Evolutionary conservation across 495 filamentous ascomycete genomes (phyloP), one percentile per base, ranked within the genome.

Genomic region (Collariella sp.): DNA sequence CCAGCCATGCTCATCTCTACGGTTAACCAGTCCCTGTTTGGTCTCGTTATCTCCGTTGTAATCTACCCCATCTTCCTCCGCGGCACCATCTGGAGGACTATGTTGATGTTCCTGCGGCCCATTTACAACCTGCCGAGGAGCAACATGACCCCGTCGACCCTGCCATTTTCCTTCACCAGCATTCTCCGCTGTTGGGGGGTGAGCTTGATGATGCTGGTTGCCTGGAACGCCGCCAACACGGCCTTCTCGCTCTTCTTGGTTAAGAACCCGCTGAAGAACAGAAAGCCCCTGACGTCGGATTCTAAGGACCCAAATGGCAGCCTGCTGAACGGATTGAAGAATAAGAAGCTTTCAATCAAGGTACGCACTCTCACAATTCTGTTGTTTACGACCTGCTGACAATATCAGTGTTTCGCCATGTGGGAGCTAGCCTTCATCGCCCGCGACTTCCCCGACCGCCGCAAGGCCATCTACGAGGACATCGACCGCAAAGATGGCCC

Each of bases 231-330:
- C 5, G 78, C 80, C 22, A 91, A 94, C 62, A 66, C 77, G 13
- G 80, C 84, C 41, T 97, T 96, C 68, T 82, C 83, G 23, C 63
- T 83, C 29, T 89, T 88, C 69, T 78, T 96, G 56, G 79, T 82
- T 20, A 82, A 86, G 65, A 83, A 85, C 58, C 93, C 94, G 7
- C 64, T 95, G 40, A 94, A 93, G 67, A 82, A 85, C 55, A 83
- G 77, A 2, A 83, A 87, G 59, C 89, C 90, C n/a, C 76, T 98
- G 20, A 94, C 89, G 1, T 73, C 77, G 11, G 85, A 89, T 50
- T 87, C 88, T 5, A 86, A 83, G 58, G 94, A 97, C 70, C 90
- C 93, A 1, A 98, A 94, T 60, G 91, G 89, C 34, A 95, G 85
- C 61, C 73, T 98, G 38, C 65, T 97, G 42, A 87, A 82, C 50